A percentile compares a stretch with the other conserved stretches of the same genome.
Conservation (phyloP, 768 basidiomycete species). For the Naematelia encephala region DNA sequence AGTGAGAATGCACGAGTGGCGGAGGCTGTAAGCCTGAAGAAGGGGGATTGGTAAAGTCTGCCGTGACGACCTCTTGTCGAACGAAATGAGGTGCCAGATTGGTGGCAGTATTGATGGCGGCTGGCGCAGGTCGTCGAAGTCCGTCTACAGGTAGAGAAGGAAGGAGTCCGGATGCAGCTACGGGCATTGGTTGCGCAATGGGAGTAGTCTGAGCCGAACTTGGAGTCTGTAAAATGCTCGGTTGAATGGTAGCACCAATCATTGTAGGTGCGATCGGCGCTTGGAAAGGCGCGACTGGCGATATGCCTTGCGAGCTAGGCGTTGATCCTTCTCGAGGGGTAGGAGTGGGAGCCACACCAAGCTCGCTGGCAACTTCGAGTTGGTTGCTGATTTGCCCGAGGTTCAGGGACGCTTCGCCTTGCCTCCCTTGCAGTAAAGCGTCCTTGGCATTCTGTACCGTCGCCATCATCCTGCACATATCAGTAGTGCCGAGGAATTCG, state of each 20-base stretch:
- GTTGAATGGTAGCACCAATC: constrained; percentile 1
- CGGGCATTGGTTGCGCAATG: not conserved
- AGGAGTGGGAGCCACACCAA: constrained; percentile 32
- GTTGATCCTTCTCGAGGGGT: constrained; percentile 26
- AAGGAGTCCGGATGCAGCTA: constrained; percentile 7
- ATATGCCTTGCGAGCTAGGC: constrained; percentile 24
- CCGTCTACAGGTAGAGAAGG: constrained; percentile 30
- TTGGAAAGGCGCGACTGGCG: constrained; percentile 21
- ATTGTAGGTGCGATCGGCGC: constrained; percentile 6
- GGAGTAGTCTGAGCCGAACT: not conserved
- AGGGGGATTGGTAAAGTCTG: not conserved
- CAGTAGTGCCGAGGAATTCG: too few relatives aligned
- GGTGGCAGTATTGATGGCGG: constrained; percentile 13
- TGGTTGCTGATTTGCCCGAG: constrained; percentile 44
- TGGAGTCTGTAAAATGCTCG: constrained; percentile 6
- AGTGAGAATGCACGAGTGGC: constrained; percentile 49
- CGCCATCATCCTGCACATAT: constrained; percentile 33
- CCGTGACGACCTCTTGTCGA: not conserved
- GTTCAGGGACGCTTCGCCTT: constrained; percentile 41
- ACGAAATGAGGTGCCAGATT: not conserved
- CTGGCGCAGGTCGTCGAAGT: constrained; percentile 17
- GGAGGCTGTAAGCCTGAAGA: constrained; percentile 29
- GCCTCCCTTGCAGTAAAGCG: constrained; percentile 42
- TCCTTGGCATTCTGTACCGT: constrained; percentile 41
- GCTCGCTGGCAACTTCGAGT: constrained; percentile 40